Base-by-base conservation (phyloP, 768 basidiomycete genomes). In the Collybia mongolica region DNA sequence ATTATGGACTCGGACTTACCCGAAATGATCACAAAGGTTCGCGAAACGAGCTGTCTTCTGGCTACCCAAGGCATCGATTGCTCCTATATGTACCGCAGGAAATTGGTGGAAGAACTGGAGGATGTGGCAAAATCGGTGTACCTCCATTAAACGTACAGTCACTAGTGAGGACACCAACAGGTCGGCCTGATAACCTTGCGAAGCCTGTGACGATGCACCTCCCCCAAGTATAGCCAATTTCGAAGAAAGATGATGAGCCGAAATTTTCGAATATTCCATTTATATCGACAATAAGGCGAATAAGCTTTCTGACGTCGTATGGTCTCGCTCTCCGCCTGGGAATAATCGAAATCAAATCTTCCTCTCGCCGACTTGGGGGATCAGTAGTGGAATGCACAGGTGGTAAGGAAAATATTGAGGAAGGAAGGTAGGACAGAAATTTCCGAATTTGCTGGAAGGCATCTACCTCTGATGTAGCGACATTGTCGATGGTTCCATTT, bases 361-460 rank as follows among this genome's bases (percentile, higher is more conserved):
- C 69, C 45, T 73, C 72, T 38, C 56, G 61, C 29, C 72, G 63
- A 3, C 59, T 51, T n/a, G 46, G 41, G 8, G 57, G 52, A 48
- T 72, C 72, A 1, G 39, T 22, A 6, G 62, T 60, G 15, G 55
- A 17, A 0, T 28, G 19, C n/a, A 62, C 56, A 4, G 71, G 68
- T 0, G 72, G 71, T 6, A 68, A 54, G 1, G 60, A 46, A 28
- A 73, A 71, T 37, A 73, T 70, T 3, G 71, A 72, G 19, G 70
- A 66, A n/a, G 72, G 72, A 3, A 72, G 65, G 48, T 70, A 73
- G 2, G 71, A 73, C 14, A 73, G 60, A 48, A 72, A 72, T 18
- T 29, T 48, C 5, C 60, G 58, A 26, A 73, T 67, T 57, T 73
- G 71, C 1, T 50, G 41, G 49, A 71, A 70, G 7, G 72, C 71